These are phyloP conservation scores for Capronia coronata DNA, from an alignment of 2,329 filamentous ascomycete genomes.

Conservation along the genomic window DNA sequence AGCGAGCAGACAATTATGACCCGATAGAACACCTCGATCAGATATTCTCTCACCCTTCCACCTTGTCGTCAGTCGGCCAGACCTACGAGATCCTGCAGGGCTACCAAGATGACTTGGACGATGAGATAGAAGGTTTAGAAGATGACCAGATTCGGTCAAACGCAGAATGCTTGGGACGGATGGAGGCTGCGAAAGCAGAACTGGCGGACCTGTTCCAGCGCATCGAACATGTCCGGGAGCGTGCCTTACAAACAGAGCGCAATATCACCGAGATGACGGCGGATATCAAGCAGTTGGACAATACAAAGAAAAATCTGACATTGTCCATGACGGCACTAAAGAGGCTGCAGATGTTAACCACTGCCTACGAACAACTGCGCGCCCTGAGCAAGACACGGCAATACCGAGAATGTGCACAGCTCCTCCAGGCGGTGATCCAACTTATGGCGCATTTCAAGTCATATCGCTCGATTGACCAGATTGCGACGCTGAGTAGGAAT, in stretches of 20 bases:
- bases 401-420: conserved; percentile 88
- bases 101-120: conserved; percentile 76
- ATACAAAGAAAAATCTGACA: conserved; percentile 92
- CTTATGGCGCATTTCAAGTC: conserved; percentile 98
- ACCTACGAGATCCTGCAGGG: conserved; percentile 67
- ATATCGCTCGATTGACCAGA: conserved; percentile 96
- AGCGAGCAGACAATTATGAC: conserved; percentile 68
- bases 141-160: conserved; percentile 75
- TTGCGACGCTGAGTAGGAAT: conserved; percentile 83
- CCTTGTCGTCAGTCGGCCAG: conserved; percentile 67
- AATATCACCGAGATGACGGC: conserved; percentile 98
- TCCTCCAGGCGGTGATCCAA: conserved; percentile 91
- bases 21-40: conserved; percentile 88
- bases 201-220: conserved; percentile 85
- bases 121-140: conserved; percentile 66
- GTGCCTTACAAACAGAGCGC: conserved; percentile 86
- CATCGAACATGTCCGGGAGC: conserved; percentile 84
- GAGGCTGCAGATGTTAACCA: conserved; percentile 95
- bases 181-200: conserved; percentile 84
- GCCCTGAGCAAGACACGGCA: conserved; percentile 77
- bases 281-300: conserved; percentile 94
- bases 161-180: conserved; percentile 79
- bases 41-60: conserved; percentile 84
- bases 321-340: conserved; percentile 97
- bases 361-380: conserved; percentile 93